These are phyloP conservation scores for Ustilago shanxiensis DNA, from an alignment of 1,284 basidiomycete species.

Conservation along the genomic window DNA sequence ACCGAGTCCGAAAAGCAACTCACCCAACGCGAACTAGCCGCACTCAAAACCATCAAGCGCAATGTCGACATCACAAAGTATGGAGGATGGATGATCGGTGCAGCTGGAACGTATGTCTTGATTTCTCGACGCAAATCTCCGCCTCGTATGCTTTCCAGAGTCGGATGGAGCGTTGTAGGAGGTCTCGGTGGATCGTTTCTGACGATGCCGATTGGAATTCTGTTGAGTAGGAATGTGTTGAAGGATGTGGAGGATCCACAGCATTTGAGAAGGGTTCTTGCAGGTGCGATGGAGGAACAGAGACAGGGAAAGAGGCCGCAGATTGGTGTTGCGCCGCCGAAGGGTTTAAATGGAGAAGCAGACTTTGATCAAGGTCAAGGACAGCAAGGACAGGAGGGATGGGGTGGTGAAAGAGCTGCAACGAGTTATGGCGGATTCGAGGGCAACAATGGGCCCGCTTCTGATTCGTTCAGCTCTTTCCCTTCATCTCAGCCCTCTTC, in stretches of 20 bases:
- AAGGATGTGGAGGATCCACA: constrained; percentile 53
- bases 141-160: constrained; percentile 21
- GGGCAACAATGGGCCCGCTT: background rate
- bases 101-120: constrained; percentile 29
- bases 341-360: constrained; percentile 38
- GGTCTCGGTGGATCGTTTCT: constrained; percentile 42
- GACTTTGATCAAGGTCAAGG: constrained; percentile 14
- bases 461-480: constrained; percentile 23
- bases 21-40: constrained; percentile 44
- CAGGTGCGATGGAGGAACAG: constrained; percentile 43
- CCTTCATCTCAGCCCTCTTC: constrained; percentile 15
- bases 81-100: constrained; percentile 50
- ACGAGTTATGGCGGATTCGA: constrained; percentile 20
- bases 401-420: constrained; percentile 33
- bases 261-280: constrained; percentile 41
- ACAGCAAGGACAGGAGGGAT: constrained; percentile 20
- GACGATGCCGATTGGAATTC: constrained; percentile 39
- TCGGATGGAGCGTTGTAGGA: constrained; percentile 37
- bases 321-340: constrained; percentile 36
- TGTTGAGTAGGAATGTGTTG: constrained; percentile 26
- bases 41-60: constrained; percentile 44
- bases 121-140: constrained; percentile 35
- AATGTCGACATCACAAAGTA: constrained; percentile 50
- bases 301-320: constrained; percentile 31
- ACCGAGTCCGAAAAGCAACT: constrained; percentile 49